Base-by-base conservation (phyloP, 2,329 filamentous ascomycete genomes). In the Paecilomyces sp. region DNA sequence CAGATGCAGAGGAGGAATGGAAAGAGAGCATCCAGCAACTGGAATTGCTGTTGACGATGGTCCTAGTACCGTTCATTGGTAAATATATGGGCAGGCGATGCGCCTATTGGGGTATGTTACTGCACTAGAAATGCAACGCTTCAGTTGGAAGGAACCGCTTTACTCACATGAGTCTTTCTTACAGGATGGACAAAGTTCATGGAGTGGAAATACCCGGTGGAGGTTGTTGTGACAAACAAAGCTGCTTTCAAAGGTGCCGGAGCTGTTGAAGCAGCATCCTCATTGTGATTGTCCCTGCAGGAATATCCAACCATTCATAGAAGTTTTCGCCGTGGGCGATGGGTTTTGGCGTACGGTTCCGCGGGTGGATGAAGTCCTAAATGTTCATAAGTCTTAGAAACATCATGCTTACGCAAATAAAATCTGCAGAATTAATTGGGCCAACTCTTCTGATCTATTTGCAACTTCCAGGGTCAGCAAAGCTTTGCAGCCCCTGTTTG, bases 61-160 rank as follows among this genome's bases (percentile, higher is more conserved):
- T 97, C 55, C 76, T 97, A 67, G 88, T 99, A 56, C 94, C 94
- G 2, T 97, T 96, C 75, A 80, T 91, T 66, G 94, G 94, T 61
- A 99, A 97, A 77, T 97, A 92, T 77, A 86, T 97, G 74, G 94
- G 94, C 54, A 85, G 94, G 74, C 95, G 91, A 76, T 95, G 92
- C 79, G 93, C 93, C 61, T 97, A 96, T 73, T 97, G 92, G 91
- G 91, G 93, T 97, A 82, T 47, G 75, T 70, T 9, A 36, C 13
- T 12, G 31, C 15, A 6, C 22, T 57, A 24, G 22, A 47, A 30
- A 47, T 31, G 24, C 3, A 11, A 34, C 3, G 15, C 8, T n/a
- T 47, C n/a, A 18, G 15, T 47, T 47, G 47, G 28, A 36, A 31
- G 33, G 60, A 58, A 72, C 73, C 60, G 71, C 9, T 34, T 8